These are phyloP conservation scores for Cystobasidiaceae sp. DNA, from an alignment of 1,284 basidiomycete species.

Conservation along the genomic window DNA sequence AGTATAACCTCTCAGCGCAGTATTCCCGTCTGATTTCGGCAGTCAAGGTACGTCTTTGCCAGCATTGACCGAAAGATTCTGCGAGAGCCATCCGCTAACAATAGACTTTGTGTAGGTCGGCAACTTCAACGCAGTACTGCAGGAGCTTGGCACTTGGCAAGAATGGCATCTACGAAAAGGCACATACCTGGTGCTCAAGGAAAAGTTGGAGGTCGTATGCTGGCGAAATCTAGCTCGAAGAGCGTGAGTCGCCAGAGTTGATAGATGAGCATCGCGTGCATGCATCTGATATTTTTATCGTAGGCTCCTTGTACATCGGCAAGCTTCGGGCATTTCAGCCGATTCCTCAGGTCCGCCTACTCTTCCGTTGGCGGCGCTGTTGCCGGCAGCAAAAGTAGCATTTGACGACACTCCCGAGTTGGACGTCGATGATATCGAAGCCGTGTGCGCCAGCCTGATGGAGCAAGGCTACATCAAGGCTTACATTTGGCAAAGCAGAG, in stretches of 20 bases:
- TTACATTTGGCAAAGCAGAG: slow-evolving; percentile 47
- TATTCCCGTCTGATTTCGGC: slow-evolving; percentile 40
- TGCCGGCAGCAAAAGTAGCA: slow-evolving; percentile 43
- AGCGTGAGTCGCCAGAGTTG: slow-evolving; percentile 39
- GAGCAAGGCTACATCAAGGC: slow-evolving; percentile 50
- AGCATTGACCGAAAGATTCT: background rate
- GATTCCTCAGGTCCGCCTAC: slow-evolving; percentile 44
- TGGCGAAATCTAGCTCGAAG: slow-evolving; percentile 49
- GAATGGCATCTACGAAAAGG: slow-evolving; percentile 46
- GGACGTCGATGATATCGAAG: slow-evolving; percentile 47
- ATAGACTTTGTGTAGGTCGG: slow-evolving; percentile 39
- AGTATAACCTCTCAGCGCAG: slow-evolving; percentile 39
- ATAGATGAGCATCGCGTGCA: background rate
- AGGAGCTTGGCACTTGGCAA: slow-evolving; percentile 43
- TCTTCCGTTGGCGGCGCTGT: slow-evolving; percentile 41
- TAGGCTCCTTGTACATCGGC: slow-evolving; percentile 33
- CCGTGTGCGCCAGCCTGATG: slow-evolving; percentile 47
- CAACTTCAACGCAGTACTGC: slow-evolving; percentile 41
- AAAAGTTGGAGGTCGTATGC: slow-evolving; percentile 47
- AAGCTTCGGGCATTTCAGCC: slow-evolving; percentile 25
- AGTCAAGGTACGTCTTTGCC: background rate
- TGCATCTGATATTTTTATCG: no score
- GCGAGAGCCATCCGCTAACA: background rate
- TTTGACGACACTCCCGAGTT: slow-evolving; percentile 43
- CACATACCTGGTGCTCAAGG: slow-evolving; percentile 46